Conservation (phyloP, 2,329 filamentous ascomycete species). For the Sphaerulina musiva region DNA sequence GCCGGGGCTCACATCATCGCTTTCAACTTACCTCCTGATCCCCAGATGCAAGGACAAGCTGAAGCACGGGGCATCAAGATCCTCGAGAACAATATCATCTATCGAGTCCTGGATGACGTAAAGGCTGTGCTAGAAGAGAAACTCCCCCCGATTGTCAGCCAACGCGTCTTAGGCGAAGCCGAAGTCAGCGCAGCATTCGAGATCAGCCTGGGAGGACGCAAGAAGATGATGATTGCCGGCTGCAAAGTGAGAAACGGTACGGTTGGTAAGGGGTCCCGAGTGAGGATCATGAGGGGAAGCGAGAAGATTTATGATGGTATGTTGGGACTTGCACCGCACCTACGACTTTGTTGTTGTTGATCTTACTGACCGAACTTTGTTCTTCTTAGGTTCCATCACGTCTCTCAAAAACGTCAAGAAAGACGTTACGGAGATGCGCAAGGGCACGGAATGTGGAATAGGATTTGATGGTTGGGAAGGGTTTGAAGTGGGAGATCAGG, state of each 20-base stretch:
- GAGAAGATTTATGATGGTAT: conserved; percentile 75
- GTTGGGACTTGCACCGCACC: conserved; percentile 32
- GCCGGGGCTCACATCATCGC: conserved; percentile 72
- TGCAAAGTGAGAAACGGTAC: conserved; percentile 79
- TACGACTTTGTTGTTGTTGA: neutral
- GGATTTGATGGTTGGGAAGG: conserved; percentile 73
- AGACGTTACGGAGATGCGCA: conserved; percentile 80
- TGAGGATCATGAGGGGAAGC: conserved; percentile 62
- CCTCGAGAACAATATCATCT: conserved; percentile 80
- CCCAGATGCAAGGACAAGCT: conserved; percentile 60
- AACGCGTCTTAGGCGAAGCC: conserved; percentile 76
- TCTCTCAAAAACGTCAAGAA: conserved; percentile 91
- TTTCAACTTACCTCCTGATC: conserved; percentile 71
- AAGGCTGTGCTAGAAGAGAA: conserved; percentile 61
- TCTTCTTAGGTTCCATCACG: conserved; percentile 59
- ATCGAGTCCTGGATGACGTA: conserved; percentile 68
- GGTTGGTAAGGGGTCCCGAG: conserved; percentile 57
- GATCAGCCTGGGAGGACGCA: conserved; percentile 68
- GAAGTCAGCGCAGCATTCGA: conserved; percentile 77
- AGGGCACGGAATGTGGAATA: conserved; percentile 89
- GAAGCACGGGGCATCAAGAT: conserved; percentile 66
- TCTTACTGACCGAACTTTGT: conserved; percentile 7
- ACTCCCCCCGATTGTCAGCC: conserved; percentile 59
- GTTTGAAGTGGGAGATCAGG: conserved; percentile 71
- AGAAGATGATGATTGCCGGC: conserved; percentile 72